Evolutionary conservation across 1,284 basidiomycete genomes (phyloP).

Genomic region (Agroathelia rolfsii): DNA sequence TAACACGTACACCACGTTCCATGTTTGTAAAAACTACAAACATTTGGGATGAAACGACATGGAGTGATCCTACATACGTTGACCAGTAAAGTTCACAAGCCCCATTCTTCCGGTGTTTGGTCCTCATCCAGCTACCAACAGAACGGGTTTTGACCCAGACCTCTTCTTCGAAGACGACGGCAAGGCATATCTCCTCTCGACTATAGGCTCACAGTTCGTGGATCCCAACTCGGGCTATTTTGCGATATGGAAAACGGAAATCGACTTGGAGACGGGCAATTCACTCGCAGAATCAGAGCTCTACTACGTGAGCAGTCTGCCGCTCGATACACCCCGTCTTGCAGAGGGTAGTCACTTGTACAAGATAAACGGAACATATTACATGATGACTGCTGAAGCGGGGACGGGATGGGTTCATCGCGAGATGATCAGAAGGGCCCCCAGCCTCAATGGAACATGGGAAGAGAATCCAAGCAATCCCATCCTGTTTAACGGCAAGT

Average conservation of each 20-base stretch:
- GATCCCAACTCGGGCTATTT: conserved; percentile 11
- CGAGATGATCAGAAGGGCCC: conserved; percentile 8
- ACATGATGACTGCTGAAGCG: conserved; percentile 9
- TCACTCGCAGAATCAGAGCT: conserved; percentile 9
- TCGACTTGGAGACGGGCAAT: conserved; percentile 11
- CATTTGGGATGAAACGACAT: conserved; percentile 7
- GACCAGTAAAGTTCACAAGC: not conserved
- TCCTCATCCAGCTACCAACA: conserved; percentile 4
- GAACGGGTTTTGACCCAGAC: too few species aligned
- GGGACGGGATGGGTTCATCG: conserved; percentile 9
- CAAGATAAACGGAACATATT: conserved; percentile 9
- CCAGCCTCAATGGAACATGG: conserved; percentile 10
- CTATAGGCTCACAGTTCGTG: conserved; percentile 5
- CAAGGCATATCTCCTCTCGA: too few species aligned
- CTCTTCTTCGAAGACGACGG: too few species aligned
- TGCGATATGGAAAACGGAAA: conserved; percentile 11
- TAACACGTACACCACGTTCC: conserved; percentile 1
- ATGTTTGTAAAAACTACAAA: conserved; percentile 1
- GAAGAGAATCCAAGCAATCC: conserved; percentile 10
- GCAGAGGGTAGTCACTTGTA: conserved; percentile 11
- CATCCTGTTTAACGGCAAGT: conserved; percentile 10
- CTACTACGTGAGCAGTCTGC: conserved; percentile 6
- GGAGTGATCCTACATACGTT: not conserved
- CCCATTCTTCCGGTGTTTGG: conserved; percentile 5
- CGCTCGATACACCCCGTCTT: conserved; percentile 7